Conservation (phyloP, 164 flowering plant genomes). For the Nelumbo lutea region DNA sequence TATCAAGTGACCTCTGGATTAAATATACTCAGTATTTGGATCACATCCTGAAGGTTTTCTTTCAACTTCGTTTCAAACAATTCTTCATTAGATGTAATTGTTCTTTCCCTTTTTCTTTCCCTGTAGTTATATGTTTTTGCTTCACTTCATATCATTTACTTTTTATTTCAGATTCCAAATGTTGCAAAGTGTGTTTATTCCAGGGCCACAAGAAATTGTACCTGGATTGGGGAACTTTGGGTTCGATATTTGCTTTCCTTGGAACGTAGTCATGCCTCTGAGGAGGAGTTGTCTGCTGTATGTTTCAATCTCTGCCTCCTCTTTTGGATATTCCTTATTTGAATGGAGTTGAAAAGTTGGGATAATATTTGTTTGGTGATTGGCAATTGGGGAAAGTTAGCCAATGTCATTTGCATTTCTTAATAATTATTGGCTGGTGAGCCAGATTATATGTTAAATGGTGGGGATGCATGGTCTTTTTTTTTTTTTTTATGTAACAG, state of each 20-base stretch:
- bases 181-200: conserved; percentile 47
- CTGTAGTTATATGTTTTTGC: conserved; percentile 6
- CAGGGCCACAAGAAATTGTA: conserved; percentile 81
- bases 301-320: conserved; percentile 19
- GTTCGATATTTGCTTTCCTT: conserved; percentile 64
- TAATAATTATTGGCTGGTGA: too few relatives aligned
- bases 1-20: conserved; percentile 86
- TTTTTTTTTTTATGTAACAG: too few relatives aligned
- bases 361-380: neutral
- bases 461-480: too few relatives aligned
- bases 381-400: neutral
- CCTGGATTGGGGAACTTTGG: conserved; percentile 94
- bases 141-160: too few relatives aligned
- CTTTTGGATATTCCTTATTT: neutral
- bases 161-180: conserved; percentile 48
- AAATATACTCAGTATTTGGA: conserved; percentile 76
- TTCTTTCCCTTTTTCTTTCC: neutral
- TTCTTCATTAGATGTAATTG: neutral
- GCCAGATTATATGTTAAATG: too few relatives aligned
- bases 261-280: conserved; percentile 68
- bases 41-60: conserved; percentile 70
- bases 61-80: conserved; percentile 3
- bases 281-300: conserved; percentile 67
- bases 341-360: neutral
- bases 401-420: neutral